These are phyloP conservation scores for Hortaea werneckii DNA, from an alignment of 2,329 filamentous ascomycete genomes.

Conservation along the genomic window DNA sequence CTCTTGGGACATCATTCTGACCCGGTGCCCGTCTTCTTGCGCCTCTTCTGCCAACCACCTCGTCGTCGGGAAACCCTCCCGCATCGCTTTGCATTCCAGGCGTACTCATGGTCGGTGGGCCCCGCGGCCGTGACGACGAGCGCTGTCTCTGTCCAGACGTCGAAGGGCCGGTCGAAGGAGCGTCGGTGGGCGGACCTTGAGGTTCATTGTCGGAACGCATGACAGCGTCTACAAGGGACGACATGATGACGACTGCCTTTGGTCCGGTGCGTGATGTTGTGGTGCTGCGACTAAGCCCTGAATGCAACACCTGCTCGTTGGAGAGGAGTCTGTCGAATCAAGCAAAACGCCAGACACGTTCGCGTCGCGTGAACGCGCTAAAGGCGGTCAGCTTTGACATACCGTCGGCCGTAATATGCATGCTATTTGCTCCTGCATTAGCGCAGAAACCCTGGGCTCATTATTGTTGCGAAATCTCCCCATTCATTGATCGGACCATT, in stretches of 20 bases:
- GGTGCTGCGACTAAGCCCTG: too few relatives aligned
- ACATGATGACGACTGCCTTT: conserved; percentile 33
- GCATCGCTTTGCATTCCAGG: conserved; percentile 44
- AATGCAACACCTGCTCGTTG: too few relatives aligned
- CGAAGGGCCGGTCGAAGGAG: conserved; percentile 14
- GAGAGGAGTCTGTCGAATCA: too few relatives aligned
- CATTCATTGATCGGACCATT: background rate
- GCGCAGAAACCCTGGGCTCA: background rate
- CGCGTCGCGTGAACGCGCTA: too few relatives aligned
- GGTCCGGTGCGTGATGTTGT: too few relatives aligned
- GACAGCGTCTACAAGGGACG: conserved; percentile 41
- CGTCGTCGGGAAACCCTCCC: conserved; percentile 51
- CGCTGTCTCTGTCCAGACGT: conserved; percentile 22
- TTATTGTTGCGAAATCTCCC: background rate
- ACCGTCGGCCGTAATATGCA: too few relatives aligned
- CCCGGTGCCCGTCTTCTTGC: conserved; percentile 37
- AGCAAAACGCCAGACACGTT: too few relatives aligned
- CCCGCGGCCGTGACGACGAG: conserved; percentile 47
- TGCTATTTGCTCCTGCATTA: background rate
- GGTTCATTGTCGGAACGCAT: conserved; percentile 37
- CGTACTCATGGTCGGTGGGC: conserved; percentile 42
- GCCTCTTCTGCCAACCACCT: conserved; percentile 47
- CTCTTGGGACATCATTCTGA: conserved; percentile 51
- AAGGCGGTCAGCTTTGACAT: too few relatives aligned
- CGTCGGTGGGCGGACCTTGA: conserved; percentile 30